Base-by-base conservation (phyloP, 192 early-diverging fungal genomes). In the Entomortierella parvispora region DNA sequence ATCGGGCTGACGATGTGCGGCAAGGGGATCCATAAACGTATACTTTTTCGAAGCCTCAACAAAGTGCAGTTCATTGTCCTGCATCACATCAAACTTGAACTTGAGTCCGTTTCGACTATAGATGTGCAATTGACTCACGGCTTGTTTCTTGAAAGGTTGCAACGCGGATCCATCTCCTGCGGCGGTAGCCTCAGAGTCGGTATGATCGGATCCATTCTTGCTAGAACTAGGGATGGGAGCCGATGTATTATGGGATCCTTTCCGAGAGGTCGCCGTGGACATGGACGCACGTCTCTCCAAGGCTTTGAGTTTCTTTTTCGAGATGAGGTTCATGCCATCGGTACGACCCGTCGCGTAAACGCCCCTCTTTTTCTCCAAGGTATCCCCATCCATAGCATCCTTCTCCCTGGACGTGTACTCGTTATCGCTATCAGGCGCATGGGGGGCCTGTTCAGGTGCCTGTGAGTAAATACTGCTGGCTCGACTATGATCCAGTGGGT, bases 81-180 rank as follows among this genome's bases (percentile, higher is more conserved):
- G 59, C 74, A 77, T 77, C 3, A 77, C 74, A 64, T 77, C 74
- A 68, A 77, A 77, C 55, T 77, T 77, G 65, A 77, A 77, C 66
- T 77, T 77, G 65, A 77, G 74, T 37, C 74, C 74, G 18, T 77
- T 77, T 7, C 66, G 65, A 34, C 74, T 77, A 28, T 77, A 77
- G 44, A 77, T 77, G 55, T 77, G 74, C 0, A 77, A 47, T 26
- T 77, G 74, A 26, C 40, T 25, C 3, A 68, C 49, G 8, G 74
- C 74, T 26, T 58, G 60, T 40, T 77, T 77, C 49, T 77, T 77
- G 61, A 77, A 77, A 42, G 51, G 58, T 2, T 23, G 51, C 54
- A 12, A 9, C 37, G 37, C 37, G 5, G 34, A 49, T 32, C 29
- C 23, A 11, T 45, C 52, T 4, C 60, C 63, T 18, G 32, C 26